phyloP scores from a whole-genome alignment of 2,329 filamentous ascomycete genomes.

The Grosmannia huntii region DNA sequence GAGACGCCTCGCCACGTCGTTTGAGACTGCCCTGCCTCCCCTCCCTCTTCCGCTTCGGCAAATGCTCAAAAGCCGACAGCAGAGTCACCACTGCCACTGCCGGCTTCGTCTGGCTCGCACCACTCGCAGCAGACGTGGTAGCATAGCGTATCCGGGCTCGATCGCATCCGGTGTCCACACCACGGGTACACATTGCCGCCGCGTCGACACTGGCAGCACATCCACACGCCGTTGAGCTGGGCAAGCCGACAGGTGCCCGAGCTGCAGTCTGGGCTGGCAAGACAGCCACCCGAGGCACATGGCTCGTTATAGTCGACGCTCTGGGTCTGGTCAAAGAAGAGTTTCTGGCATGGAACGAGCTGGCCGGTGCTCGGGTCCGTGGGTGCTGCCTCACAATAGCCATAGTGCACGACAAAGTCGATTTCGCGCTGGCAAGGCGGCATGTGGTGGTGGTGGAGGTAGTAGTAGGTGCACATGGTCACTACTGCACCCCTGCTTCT shows the following conservation, averaged over 20 bases:
- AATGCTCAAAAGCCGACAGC: not conserved
- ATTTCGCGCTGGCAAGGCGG: conserved; percentile 8
- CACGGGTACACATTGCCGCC: conserved; percentile 31
- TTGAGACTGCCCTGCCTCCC: no score
- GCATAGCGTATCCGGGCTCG: conserved; percentile 36
- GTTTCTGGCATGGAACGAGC: conserved; percentile 17
- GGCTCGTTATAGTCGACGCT: conserved; percentile 27
- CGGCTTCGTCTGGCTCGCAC: conserved; percentile 24
- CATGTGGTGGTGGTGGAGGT: conserved; percentile 35
- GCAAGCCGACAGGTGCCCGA: conserved; percentile 35
- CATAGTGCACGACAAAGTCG: conserved; percentile 12
- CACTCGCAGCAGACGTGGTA: conserved; percentile 35
- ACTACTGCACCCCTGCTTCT: not conserved
- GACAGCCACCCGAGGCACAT: conserved; percentile 32
- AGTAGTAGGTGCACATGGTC: conserved; percentile 36
- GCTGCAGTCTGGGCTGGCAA: conserved; percentile 30
- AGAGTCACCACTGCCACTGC: not conserved
- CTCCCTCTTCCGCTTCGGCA: not conserved
- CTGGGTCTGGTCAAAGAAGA: conserved; percentile 19
- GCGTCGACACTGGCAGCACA: conserved; percentile 35
- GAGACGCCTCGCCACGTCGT: not conserved
- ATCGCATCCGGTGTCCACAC: conserved; percentile 32
- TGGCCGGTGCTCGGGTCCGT: conserved; percentile 5
- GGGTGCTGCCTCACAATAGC: conserved; percentile 10
- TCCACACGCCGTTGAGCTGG: conserved; percentile 35